Conservation (phyloP, 805 yeast genomes). For the Monosporozyma servazzii region DNA sequence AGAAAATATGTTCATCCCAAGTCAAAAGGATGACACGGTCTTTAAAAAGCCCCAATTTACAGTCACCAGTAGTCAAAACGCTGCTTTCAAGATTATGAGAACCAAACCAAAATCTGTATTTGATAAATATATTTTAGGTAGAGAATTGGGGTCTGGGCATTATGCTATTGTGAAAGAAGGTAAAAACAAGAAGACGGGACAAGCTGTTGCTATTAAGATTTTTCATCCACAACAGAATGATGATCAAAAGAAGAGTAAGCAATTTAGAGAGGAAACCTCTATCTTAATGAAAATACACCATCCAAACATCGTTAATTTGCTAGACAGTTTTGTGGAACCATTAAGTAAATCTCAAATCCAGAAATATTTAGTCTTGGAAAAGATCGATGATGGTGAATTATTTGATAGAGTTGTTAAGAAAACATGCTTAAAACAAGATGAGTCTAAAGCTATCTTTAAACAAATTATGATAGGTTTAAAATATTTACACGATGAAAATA, state of each 20-base stretch:
- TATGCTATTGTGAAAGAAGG: slow-evolving; percentile 77
- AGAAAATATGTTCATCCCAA: background rate
- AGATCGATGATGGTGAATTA: slow-evolving; percentile 65
- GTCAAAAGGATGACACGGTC: slow-evolving; percentile 8
- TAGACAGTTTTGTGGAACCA: slow-evolving; percentile 51
- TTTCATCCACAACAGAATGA: slow-evolving; percentile 48
- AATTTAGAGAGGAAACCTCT: slow-evolving; percentile 57
- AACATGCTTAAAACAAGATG: slow-evolving; percentile 50
- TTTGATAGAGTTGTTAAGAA: slow-evolving; percentile 64
- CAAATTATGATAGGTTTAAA: slow-evolving; percentile 59
- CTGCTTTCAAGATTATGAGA: slow-evolving; percentile 8
- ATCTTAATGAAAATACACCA: slow-evolving; percentile 58
- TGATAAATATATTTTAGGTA: slow-evolving; percentile 43
- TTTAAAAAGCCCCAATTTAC: slow-evolving; percentile 25
- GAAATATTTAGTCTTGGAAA: slow-evolving; percentile 58
- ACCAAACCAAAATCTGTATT: slow-evolving; percentile 37
- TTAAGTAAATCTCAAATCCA: slow-evolving; percentile 35
- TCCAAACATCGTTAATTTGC: slow-evolving; percentile 58
- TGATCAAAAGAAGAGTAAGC: slow-evolving; percentile 32
- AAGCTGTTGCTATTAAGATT: slow-evolving; percentile 62
- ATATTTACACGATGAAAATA: slow-evolving; percentile 57
- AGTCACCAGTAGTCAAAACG: slow-evolving; percentile 19
- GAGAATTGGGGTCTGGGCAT: slow-evolving; percentile 65
- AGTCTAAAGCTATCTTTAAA: slow-evolving; percentile 51
- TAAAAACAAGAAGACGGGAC: slow-evolving; percentile 45